Evolutionary conservation across 1,139 yeast genomes (phyloP).

Genomic region (Candida sanyaensis): DNA sequence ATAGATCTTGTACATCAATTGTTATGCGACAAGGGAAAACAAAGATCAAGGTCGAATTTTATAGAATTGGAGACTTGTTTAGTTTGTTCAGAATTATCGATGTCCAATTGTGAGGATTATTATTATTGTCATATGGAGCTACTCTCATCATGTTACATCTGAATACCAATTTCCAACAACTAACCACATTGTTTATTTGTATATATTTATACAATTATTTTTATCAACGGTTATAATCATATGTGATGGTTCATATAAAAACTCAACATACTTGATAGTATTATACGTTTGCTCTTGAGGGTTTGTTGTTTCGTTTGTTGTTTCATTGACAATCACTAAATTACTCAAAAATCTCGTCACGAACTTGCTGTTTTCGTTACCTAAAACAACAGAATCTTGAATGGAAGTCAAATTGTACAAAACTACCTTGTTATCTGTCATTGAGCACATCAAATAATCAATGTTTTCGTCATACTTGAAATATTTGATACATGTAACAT

Average conservation of each 20-base stretch:
- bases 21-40: too few relatives aligned
- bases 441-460: constrained; percentile 25
- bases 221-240: constrained; percentile 67
- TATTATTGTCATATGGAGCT: too few relatives aligned
- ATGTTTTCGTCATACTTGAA: neutral
- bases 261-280: constrained; percentile 48
- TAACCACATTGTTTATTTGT: constrained; percentile 29
- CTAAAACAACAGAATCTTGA: constrained; percentile 26
- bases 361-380: constrained; percentile 16
- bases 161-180: too few relatives aligned
- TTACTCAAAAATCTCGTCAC: constrained; percentile 5
- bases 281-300: constrained; percentile 25
- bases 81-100: too few relatives aligned
- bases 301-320: neutral
- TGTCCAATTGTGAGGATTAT: too few relatives aligned
- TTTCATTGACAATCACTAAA: constrained; percentile 14
- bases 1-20: too few relatives aligned
- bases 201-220: constrained; percentile 61
- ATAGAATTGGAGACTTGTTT: too few relatives aligned
- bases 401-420: constrained; percentile 34
- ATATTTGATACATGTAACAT: constrained; percentile 1
- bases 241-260: constrained; percentile 52
- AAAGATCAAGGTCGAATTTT: too few relatives aligned
- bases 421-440: constrained; percentile 28
- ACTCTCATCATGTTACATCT: too few relatives aligned